phyloP scores from a whole-genome alignment of 2,329 filamentous ascomycete genomes.

The Neonectria punicea region DNA sequence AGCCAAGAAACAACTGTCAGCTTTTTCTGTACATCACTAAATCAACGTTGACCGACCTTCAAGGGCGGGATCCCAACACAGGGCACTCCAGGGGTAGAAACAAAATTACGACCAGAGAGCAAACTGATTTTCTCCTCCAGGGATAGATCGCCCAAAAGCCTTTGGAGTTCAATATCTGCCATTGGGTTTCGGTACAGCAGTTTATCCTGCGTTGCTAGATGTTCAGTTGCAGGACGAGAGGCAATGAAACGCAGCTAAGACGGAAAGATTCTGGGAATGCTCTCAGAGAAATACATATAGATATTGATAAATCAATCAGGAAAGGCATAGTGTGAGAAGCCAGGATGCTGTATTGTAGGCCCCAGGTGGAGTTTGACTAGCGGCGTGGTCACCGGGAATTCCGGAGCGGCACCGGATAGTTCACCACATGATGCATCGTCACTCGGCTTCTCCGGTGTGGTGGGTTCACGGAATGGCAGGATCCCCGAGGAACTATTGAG shows the following conservation, averaged over 20 bases:
- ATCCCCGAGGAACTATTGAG: no score
- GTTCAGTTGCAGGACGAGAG: neutral
- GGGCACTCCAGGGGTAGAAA: slow-evolving; percentile 7
- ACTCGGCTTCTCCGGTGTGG: neutral
- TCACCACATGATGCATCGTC: neutral
- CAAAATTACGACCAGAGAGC: slow-evolving; percentile 8
- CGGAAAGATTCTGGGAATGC: neutral
- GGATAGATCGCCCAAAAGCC: neutral
- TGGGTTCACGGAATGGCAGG: neutral
- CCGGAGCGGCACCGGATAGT: neutral
- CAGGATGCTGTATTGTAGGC: neutral
- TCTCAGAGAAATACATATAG: neutral
- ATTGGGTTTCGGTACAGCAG: neutral
- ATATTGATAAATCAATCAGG: neutral
- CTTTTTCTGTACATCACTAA: neutral
- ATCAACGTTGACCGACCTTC: neutral
- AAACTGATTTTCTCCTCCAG: slow-evolving; percentile 14
- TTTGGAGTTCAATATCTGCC: neutral
- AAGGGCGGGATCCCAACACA: neutral
- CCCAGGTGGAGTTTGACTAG: neutral
- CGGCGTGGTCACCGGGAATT: neutral
- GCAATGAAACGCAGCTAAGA: neutral
- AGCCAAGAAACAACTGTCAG: neutral
- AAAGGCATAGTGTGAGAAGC: neutral
- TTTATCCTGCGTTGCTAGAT: neutral